These are phyloP conservation scores for Phaffia rhodozyma DNA, from an alignment of 1,284 basidiomycete genomes.

Conservation along the genomic window DNA sequence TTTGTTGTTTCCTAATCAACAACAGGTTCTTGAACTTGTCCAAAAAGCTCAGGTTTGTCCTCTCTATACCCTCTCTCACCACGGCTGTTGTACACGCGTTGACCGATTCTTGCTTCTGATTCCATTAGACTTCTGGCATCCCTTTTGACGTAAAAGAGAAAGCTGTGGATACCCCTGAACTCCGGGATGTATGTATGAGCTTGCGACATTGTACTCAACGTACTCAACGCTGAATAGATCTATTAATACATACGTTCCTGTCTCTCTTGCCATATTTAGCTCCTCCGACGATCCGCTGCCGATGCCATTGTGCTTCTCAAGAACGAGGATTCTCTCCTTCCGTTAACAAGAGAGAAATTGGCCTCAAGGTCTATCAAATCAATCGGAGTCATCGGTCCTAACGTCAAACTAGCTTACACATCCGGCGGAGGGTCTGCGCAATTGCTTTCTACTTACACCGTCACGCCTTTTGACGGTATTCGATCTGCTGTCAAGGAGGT, in stretches of 20 bases:
- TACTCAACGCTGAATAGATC: no score
- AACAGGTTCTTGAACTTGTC: slow-evolving; percentile 23
- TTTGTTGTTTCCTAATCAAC: background rate
- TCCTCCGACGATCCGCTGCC: slow-evolving; percentile 52
- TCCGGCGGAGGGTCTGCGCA: slow-evolving; percentile 66
- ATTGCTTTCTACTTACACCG: slow-evolving; percentile 57
- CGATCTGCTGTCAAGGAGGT: slow-evolving; percentile 28
- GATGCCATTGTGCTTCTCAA: slow-evolving; percentile 61
- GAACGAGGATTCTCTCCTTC: slow-evolving; percentile 51
- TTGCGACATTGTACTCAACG: no score
- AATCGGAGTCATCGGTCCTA: slow-evolving; percentile 62
- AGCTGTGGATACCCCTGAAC: slow-evolving; percentile 38
- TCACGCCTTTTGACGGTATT: slow-evolving; percentile 60
- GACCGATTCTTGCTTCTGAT: no score
- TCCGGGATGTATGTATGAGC: slow-evolving; percentile 23
- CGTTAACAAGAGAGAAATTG: slow-evolving; percentile 36
- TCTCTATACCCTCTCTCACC: no score
- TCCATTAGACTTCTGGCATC: slow-evolving; percentile 20
- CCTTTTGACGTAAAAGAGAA: slow-evolving; percentile 35
- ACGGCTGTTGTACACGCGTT: no score
- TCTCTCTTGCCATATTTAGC: slow-evolving; percentile 17
- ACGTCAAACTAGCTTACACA: slow-evolving; percentile 53
- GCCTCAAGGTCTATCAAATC: slow-evolving; percentile 43
- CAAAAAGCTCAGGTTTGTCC: slow-evolving; percentile 19
- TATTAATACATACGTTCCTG: no score